Evolutionary conservation across 495 filamentous ascomycete species (phyloP).

Genomic region (Lepidopterella palustris): DNA sequence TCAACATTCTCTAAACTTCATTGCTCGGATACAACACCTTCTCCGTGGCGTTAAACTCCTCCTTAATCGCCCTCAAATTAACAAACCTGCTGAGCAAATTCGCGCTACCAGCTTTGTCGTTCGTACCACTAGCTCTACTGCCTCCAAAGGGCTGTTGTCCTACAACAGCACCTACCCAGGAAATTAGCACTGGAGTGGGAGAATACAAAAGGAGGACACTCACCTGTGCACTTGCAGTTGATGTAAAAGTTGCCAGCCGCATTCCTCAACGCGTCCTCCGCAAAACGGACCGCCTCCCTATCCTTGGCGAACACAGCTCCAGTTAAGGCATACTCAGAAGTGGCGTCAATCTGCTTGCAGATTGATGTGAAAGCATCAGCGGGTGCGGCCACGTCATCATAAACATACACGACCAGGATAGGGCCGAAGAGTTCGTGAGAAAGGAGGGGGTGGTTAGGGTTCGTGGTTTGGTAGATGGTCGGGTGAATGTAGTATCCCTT

Average conservation of each 20-base stretch:
- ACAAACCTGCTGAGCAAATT: conserved; percentile 38
- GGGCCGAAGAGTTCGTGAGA: conserved; percentile 60
- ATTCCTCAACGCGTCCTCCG: conserved; percentile 37
- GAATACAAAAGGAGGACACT: not conserved
- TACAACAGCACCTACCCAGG: conserved; percentile 29
- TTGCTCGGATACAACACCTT: conserved; percentile 39
- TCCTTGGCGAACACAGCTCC: conserved; percentile 40
- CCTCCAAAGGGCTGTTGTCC: conserved; percentile 43
- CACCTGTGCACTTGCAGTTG: conserved; percentile 39
- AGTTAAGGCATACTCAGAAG: conserved; percentile 38
- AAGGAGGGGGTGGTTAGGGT: conserved; percentile 57
- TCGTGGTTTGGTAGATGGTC: conserved; percentile 59
- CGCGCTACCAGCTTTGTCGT: conserved; percentile 41
- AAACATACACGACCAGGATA: conserved; percentile 53
- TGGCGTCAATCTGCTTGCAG: conserved; percentile 34
- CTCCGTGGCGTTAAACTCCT: conserved; percentile 33
- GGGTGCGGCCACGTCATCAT: conserved; percentile 45
- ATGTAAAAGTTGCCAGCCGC: conserved; percentile 41
- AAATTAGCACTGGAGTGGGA: not conserved
- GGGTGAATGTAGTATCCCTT: conserved; percentile 63
- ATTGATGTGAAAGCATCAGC: conserved; percentile 29
- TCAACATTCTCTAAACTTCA: conserved; percentile 21
- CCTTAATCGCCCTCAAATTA: conserved; percentile 40
- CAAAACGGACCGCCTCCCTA: conserved; percentile 32
- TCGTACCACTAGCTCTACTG: conserved; percentile 38